Base-by-base conservation (phyloP, 2,329 filamentous ascomycete genomes). In the Aspergillus uvarum region DNA sequence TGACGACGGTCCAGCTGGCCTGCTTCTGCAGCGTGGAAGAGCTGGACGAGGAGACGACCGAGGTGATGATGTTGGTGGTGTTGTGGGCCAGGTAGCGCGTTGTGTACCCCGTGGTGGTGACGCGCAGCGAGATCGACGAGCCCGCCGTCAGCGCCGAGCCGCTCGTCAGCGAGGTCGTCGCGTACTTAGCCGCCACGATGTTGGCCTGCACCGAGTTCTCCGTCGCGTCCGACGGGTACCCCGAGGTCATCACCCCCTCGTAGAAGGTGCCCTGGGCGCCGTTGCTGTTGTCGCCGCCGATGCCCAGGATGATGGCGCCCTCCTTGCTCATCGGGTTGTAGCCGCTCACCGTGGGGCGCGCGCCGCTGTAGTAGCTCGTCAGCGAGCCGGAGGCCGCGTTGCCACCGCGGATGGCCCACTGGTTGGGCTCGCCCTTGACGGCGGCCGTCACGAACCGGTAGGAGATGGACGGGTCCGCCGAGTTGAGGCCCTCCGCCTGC, bases 301-400 rank as follows among this genome's bases (percentile, higher is more conserved):
- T 87, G n/a, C 87, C 86, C n/a, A 89, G 83, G 59, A 89, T 81
- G 49, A 89, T 86, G 58, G 86, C 82, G 12, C 86, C 86, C 68
- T 89, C 86, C 64, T 88, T 87, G 63, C 67, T 77, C 87, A 89
- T 89, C 0, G 82, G 74, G 69, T 86, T 83, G 73, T 88, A 88
- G 10, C 84, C 85, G 14, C 69, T 62, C 3, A 47, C 66, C n/a
- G 35, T 77, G 4, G 86, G 86, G 3, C 86, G 83, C 1, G 66
- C 75, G 5, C 87, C 86, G 60, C 73, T 82, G 68, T 85, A 89
- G 73, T 81, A 88, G 0, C 86, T 88, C 2, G 82, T 81, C 16
- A 89, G 69, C 3, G 75, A 70, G 16, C 83, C 84, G 0, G 84
- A 82, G 0, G 78, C 79, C 10, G 85, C 80, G 58, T 88, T 81